Conservation (phyloP, 129 eudicot genomes). For the Apium graveolens region DNA sequence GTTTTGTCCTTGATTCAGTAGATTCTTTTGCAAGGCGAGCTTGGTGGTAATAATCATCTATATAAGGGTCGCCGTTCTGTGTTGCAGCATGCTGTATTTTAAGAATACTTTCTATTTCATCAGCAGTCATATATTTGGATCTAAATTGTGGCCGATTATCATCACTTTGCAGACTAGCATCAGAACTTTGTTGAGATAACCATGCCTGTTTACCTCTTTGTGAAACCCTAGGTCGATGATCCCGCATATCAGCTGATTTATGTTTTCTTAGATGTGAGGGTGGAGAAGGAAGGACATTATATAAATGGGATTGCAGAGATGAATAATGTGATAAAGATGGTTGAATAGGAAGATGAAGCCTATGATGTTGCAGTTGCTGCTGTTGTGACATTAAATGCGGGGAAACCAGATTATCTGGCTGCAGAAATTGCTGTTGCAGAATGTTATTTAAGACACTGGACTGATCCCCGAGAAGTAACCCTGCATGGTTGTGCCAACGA, state of each 20-base stretch:
- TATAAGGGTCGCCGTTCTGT: constrained; percentile 77
- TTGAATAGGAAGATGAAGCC: constrained; percentile 46
- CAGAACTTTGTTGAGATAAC: constrained; percentile 64
- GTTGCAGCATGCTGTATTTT: constrained; percentile 88
- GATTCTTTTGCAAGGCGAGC: constrained; percentile 73
- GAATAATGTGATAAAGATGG: constrained; percentile 53
- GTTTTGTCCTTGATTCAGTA: constrained; percentile 43
- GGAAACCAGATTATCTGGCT: constrained; percentile 49
- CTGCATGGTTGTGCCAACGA: constrained; percentile 59
- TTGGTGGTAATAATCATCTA: constrained; percentile 89
- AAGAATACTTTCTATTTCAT: constrained; percentile 80
- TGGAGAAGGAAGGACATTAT: constrained; percentile 41
- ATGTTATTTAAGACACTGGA: constrained; percentile 47
- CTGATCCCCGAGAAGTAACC: constrained; percentile 55
- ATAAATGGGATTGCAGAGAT: constrained; percentile 56
- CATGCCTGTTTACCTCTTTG: constrained; percentile 51
- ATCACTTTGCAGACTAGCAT: constrained; percentile 53
- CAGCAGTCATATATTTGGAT: constrained; percentile 86
- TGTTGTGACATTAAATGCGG: constrained; percentile 50
- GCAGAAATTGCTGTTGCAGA: constrained; percentile 50
- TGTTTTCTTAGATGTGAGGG: constrained; percentile 51
- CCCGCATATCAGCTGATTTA: constrained; percentile 45
- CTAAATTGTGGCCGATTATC: constrained; percentile 45
- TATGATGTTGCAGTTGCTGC: constrained; percentile 45
- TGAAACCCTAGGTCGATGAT: constrained; percentile 43